Evolutionary conservation across 371 early-diverging fungal genomes (phyloP), one percentile per base, ranked within the genome.

Genomic region (Syncephalastrum sp.): DNA sequence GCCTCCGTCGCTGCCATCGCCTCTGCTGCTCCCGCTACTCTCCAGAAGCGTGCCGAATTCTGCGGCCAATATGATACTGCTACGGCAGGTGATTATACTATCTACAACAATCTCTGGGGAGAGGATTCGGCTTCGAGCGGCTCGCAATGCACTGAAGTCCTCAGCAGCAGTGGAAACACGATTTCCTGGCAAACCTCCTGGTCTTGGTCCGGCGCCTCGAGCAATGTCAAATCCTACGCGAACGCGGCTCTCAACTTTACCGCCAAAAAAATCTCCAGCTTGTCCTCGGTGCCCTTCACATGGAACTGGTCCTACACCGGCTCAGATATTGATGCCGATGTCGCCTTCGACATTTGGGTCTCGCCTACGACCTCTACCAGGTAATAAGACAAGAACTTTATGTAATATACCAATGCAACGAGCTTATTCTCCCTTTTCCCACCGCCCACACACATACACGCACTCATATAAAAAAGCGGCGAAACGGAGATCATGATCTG

Each of bases 221-320:
- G 48, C 51, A 50, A 27, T 17, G 58, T 57, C 29, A 57, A 57
- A 44, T 57, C 58, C 5, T 57, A 50, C 25, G 58, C 58, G 27
- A 57, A 57, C 23, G 58, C 58, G 15, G 58, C n/a, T 8, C 51
- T 57, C 16, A 50, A 4, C 25, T 50, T 57, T 14, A 43, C 42
- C 4, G 43, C 58, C n/a, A 41, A 41, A 16, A 15, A 50, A 38
- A 8, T 57, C 1, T 52, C 56, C 7, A 42, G 27, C n/a, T 38
- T 56, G 15, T 25, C 17, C 12, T 46, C 41, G 29, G 59, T 64
- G 14, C 59, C 59, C 3, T 25, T 54, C 21, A 46, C 15, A 10
- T 64, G 59, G 56, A 14, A 53, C 12, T 64, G 64, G 64, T 25
- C 50, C 4, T 53, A 53, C 38, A 55, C 50, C 27, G 64, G 59